Conservation (phyloP, 140 eudicot genomes). For the Anethum foeniculum region DNA sequence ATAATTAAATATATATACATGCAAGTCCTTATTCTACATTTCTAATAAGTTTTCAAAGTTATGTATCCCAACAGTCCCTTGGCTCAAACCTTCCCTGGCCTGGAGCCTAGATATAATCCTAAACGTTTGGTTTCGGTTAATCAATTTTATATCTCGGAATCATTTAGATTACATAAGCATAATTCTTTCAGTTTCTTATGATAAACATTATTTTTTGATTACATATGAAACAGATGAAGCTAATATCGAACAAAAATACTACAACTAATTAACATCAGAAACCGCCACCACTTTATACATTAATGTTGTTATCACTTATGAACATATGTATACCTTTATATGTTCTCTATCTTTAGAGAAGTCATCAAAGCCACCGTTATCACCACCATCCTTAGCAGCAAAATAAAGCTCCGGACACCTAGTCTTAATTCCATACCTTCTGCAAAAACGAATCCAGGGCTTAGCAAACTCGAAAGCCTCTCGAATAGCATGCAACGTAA, state of each 20-base stretch:
- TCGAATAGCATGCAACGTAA: constrained; percentile 16
- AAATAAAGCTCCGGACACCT: constrained; percentile 35
- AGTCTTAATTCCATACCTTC: constrained; percentile 18
- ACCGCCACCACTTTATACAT: too few species aligned
- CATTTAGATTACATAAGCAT: too few species aligned
- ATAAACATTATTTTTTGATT: too few species aligned
- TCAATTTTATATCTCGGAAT: neutral
- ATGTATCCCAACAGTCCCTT: neutral
- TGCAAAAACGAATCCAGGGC: constrained; percentile 30
- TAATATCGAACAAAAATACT: too few species aligned
- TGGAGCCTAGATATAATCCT: neutral
- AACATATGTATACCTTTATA: constrained; percentile 15
- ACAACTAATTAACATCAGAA: too few species aligned
- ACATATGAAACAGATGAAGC: neutral
- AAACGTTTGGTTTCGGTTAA: neutral
- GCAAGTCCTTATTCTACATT: too few species aligned
- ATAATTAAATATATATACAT: neutral
- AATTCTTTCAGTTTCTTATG: too few species aligned
- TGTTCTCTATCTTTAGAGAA: constrained; percentile 18
- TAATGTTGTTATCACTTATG: too few species aligned
- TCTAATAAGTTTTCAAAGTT: too few species aligned
- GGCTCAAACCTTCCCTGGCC: neutral
- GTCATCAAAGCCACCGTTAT: neutral
- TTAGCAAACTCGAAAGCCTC: constrained; percentile 27
- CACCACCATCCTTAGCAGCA: neutral